These are phyloP conservation scores for Rugosomyces carneus DNA, from an alignment of 1,284 basidiomycete species.

Conservation along the genomic window DNA sequence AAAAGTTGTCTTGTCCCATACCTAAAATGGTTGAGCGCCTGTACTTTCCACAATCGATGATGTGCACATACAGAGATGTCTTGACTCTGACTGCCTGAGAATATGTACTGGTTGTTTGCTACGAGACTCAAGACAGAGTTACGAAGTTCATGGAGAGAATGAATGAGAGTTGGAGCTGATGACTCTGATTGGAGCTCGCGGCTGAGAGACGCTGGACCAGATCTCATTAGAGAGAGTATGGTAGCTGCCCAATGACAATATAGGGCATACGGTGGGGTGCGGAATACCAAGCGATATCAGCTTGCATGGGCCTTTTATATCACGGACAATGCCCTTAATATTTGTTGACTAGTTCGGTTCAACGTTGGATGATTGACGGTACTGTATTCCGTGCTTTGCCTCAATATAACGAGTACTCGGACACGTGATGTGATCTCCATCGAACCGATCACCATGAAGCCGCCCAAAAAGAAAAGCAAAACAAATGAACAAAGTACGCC, in stretches of 20 bases:
- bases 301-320: slow-evolving; percentile 1
- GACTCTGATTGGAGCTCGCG: slow-evolving; percentile 37
- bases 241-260: slow-evolving; percentile 1
- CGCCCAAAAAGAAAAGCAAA: slow-evolving; percentile 3
- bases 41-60: not conserved
- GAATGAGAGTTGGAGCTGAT: slow-evolving; percentile 44
- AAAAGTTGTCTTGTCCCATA: slow-evolving; percentile 75
- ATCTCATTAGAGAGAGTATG: slow-evolving; percentile 16
- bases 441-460: not conserved
- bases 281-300: slow-evolving; percentile 5
- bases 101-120: slow-evolving; percentile 69
- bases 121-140: slow-evolving; percentile 75
- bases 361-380: not conserved
- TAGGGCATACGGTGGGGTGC: slow-evolving; percentile 28
- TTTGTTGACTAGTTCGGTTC: not conserved
- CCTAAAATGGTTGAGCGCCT: slow-evolving; percentile 37
- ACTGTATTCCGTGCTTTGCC: no score
- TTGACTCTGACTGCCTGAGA: slow-evolving; percentile 77
- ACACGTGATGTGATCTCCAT: no score
- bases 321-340: not conserved
- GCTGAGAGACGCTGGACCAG: slow-evolving; percentile 49
- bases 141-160: slow-evolving; percentile 63
- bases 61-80: slow-evolving; percentile 61
- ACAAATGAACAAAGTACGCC: not conserved
- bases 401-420: no score